Evolutionary conservation across 805 yeast genomes (phyloP).

Genomic region (Candida cerambycidarum): DNA sequence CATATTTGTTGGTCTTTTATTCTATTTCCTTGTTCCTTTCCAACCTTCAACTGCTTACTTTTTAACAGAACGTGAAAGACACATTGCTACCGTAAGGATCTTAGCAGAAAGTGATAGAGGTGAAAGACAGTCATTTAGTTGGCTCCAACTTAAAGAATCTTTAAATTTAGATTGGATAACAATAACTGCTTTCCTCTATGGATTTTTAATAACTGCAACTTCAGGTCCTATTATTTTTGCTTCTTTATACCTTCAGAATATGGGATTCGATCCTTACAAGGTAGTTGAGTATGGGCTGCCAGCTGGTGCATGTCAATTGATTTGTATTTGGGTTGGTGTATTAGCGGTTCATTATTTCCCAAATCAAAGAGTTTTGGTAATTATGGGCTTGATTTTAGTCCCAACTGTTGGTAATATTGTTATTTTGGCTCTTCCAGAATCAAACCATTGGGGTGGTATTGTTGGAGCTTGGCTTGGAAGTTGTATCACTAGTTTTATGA

Average conservation of each 20-base stretch:
- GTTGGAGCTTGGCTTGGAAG: conserved; percentile 16
- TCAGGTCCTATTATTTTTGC: conserved; percentile 22
- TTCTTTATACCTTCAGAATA: conserved; percentile 15
- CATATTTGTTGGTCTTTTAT: conserved; percentile 45
- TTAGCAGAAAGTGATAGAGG: conserved; percentile 27
- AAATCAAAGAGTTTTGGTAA: conserved; percentile 20
- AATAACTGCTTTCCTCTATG: conserved; percentile 14
- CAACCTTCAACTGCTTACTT: conserved; percentile 40
- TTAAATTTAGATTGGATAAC: conserved; percentile 25
- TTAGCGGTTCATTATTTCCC: conserved; percentile 16
- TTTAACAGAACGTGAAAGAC: conserved; percentile 40
- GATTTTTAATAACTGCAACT: conserved; percentile 18
- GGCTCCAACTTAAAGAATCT: conserved; percentile 35
- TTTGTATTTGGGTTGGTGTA: conserved; percentile 23
- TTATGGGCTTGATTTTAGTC: conserved; percentile 17
- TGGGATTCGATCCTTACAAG: conserved; percentile 18
- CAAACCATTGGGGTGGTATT: conserved; percentile 21
- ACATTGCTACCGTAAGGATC: conserved; percentile 39
- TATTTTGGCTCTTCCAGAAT: conserved; percentile 14
- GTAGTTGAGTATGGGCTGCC: conserved; percentile 25
- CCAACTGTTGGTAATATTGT: conserved; percentile 22
- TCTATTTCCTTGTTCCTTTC: conserved; percentile 49
- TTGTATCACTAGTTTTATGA: conserved; percentile 16
- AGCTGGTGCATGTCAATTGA: conserved; percentile 28
- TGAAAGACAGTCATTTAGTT: conserved; percentile 46